A percentile compares a stretch with the other conserved stretches of the same genome.
Evolutionary conservation across 1,284 basidiomycete genomes (phyloP).

Genomic region (Rhodotorula glutinis): DNA sequence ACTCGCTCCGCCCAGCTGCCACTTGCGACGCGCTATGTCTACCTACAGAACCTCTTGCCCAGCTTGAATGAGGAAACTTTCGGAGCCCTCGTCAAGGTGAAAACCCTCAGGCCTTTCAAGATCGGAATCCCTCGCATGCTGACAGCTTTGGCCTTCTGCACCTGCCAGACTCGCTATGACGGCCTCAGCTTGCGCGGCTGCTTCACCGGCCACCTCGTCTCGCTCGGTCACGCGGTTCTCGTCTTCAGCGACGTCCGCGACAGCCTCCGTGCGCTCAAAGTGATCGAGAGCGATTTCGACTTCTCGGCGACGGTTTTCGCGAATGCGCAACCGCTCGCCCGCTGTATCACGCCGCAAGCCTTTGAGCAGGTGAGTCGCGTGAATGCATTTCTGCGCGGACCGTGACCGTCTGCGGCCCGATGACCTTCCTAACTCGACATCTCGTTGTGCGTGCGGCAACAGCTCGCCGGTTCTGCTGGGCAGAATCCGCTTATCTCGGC

Average conservation of each 20-base stretch:
- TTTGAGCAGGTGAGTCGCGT: conserved; percentile 21
- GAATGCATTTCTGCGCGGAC: too few species aligned
- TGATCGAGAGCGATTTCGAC: background rate
- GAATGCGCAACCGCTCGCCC: background rate
- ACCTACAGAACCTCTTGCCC: conserved; percentile 14
- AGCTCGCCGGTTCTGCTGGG: conserved; percentile 7
- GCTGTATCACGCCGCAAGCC: conserved; percentile 18
- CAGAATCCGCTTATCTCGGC: conserved; percentile 18
- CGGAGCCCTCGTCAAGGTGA: conserved; percentile 1
- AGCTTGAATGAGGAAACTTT: conserved; percentile 11
- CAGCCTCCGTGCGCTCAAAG: background rate
- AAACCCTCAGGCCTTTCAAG: background rate
- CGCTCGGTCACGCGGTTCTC: conserved; percentile 26
- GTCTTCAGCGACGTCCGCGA: conserved; percentile 33
- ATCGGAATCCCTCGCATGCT: too few species aligned
- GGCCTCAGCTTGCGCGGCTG: conserved; percentile 16
- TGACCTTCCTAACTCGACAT: background rate
- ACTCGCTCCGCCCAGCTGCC: fast-evolving
- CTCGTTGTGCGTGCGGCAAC: background rate
- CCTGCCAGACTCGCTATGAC: background rate
- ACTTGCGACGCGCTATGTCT: conserved; percentile 26
- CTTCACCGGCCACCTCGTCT: conserved; percentile 7
- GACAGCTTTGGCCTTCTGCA: background rate
- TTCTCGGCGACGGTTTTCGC: background rate
- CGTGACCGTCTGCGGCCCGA: too few species aligned